Evolutionary conservation across 352 stramenopile genomes (phyloP).

Genomic region (Pythium periplocum): DNA sequence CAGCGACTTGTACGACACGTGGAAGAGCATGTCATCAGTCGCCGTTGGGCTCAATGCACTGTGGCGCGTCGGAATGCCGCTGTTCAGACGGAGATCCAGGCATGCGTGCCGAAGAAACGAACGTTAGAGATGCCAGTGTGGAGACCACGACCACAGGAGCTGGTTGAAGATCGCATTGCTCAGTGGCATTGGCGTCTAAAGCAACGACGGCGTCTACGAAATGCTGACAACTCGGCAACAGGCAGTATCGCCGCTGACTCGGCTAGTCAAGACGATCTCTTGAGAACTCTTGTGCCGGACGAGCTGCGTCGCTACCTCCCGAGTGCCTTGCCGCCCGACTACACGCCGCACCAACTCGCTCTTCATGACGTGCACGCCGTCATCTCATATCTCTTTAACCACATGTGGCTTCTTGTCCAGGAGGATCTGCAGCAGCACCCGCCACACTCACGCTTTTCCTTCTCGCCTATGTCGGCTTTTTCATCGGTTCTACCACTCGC

Average conservation of each 20-base stretch:
- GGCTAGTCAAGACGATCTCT: not conserved
- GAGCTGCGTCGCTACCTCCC: slow-evolving; percentile 25
- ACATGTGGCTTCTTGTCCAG: slow-evolving; percentile 35
- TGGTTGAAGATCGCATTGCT: not conserved
- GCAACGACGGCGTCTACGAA: not conserved
- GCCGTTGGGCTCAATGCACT: slow-evolving; percentile 1
- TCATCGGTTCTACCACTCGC: slow-evolving; percentile 18
- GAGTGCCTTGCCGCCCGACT: slow-evolving; percentile 24
- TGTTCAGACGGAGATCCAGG: slow-evolving; percentile 32
- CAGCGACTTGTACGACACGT: slow-evolving; percentile 27
- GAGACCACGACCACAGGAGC: not conserved
- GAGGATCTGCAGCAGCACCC: slow-evolving; percentile 21
- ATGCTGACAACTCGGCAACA: not conserved
- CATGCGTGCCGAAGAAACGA: slow-evolving; percentile 10
- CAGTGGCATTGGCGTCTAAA: not conserved
- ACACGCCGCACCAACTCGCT: slow-evolving; percentile 30
- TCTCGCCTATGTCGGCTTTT: not conserved
- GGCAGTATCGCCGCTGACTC: not conserved
- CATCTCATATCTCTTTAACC: slow-evolving; percentile 48
- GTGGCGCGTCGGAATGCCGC: not conserved
- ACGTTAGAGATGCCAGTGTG: not conserved
- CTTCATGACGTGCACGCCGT: slow-evolving; percentile 27
- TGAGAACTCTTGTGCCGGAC: slow-evolving; percentile 18
- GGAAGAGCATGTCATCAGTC: slow-evolving; percentile 23
- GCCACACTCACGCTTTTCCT: slow-evolving; percentile 10